A percentile compares a stretch with the other conserved stretches of the same genome.
Evolutionary conservation across 768 basidiomycete genomes (phyloP).

Genomic region (Royoungia palumana): DNA sequence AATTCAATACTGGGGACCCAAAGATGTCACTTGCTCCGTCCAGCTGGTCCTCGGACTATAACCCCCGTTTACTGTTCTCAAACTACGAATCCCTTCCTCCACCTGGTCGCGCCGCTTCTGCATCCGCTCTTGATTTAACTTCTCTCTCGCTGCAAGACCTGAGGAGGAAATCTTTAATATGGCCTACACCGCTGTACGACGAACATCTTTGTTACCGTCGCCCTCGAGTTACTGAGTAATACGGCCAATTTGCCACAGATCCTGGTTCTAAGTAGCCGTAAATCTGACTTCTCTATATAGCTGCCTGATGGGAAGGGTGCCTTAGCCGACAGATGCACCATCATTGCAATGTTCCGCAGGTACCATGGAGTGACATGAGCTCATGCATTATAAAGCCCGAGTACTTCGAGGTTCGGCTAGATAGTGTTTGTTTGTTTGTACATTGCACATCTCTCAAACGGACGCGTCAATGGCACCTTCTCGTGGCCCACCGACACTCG

Average conservation of each 20-base stretch:
- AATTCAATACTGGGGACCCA: conserved; percentile 7
- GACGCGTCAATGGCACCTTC: conserved; percentile 49
- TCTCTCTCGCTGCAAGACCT: conserved; percentile 49
- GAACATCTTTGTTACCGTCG: conserved; percentile 3
- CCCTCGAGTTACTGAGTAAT: no score
- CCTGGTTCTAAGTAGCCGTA: no score
- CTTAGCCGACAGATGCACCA: no score
- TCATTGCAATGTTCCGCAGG: no score
- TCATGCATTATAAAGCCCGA: no score
- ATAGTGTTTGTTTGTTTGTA: no score
- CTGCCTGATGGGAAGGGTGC: no score
- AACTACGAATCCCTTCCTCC: not conserved
- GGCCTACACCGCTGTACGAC: conserved; percentile 45
- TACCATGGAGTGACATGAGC: no score
- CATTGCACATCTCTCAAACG: no score
- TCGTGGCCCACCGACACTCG: conserved; percentile 49
- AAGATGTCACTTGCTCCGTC: not conserved
- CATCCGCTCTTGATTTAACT: not conserved
- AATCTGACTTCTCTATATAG: no score
- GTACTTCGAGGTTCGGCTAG: no score
- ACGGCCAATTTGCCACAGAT: no score
- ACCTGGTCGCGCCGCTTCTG: not conserved
- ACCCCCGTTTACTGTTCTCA: not conserved
- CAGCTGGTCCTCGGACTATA: conserved; percentile 9
- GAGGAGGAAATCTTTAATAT: conserved; percentile 46